Base-by-base conservation (phyloP, 805 yeast species). In the Wickerhamiella cacticola region DNA sequence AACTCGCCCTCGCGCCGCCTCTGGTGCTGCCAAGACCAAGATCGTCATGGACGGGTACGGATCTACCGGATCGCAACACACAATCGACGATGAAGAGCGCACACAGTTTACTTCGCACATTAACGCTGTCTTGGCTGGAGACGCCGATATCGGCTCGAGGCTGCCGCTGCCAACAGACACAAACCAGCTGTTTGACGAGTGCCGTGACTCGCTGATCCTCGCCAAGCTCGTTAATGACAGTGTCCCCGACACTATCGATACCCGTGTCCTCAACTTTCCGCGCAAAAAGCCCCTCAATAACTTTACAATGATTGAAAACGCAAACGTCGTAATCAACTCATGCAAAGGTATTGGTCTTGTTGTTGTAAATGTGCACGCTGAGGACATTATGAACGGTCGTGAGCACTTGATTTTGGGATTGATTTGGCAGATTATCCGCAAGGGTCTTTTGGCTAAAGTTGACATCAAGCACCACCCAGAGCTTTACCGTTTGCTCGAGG, bases 341-440 rank as follows among this genome's bases (percentile, higher is more conserved):
- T 98, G 98, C 25, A 92, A 92, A 69, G 98, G 97, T 46, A 92
- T 92, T 67, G 98, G 98, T 18, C 89, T 96, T 73, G 83, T 92
- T 50, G 97, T 92, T 44, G 97, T 92, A 45, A 92, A 92, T 62
- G 97, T 92, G 45, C 97, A 89, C 58, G 83, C 97, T 10, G 97
- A 92, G 64, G 97, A 89, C 65, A 86, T 92, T 53, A 83, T 87
- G 55, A 96, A 88, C 59, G 98, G 98, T 60, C 85, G 83, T 57
- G 98, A 92, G 67, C 97, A 89, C 66, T 74, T 92, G 64, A 85
- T 92, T 52, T 69, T 92, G 55, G 98, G 98, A 53, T 75, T 92
- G 52, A 89, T 92, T 57, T 92, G 98, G 98, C 98, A 92, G 71
- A 84, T 92, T 59, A 92, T 92, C 57, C 81, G 98, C 69, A 81